These are phyloP conservation scores for Pythium oligandrum DNA, from an alignment of 352 stramenopile species.

Conservation along the genomic window DNA sequence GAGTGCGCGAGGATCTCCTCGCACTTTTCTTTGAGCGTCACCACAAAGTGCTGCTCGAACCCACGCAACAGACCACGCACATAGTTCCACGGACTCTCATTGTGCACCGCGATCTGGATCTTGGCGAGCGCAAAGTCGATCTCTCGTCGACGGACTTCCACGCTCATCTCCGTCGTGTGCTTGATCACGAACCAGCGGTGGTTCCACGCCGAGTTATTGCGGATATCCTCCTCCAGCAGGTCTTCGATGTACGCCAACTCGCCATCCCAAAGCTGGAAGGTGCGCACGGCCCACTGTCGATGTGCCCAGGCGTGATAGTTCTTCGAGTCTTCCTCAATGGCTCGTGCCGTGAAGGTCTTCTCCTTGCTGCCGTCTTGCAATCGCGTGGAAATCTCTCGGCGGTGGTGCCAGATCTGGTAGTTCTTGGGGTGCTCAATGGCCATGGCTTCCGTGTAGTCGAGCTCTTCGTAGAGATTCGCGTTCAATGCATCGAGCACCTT, in stretches of 20 bases:
- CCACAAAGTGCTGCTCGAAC: slow-evolving; percentile 39
- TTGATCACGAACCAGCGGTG: slow-evolving; percentile 84
- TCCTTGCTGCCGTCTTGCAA: slow-evolving; percentile 82
- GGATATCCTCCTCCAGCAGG: slow-evolving; percentile 89
- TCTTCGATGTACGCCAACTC: slow-evolving; percentile 91
- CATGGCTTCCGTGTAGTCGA: slow-evolving; percentile 79
- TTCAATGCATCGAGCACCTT: slow-evolving; percentile 82
- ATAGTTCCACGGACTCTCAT: slow-evolving; percentile 93
- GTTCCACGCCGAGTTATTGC: slow-evolving; percentile 96
- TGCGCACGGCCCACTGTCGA: slow-evolving; percentile 92
- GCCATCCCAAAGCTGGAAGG: slow-evolving; percentile 84
- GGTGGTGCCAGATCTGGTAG: slow-evolving; percentile 99
- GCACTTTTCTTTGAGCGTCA: slow-evolving; percentile 36
- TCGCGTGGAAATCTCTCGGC: slow-evolving; percentile 89
- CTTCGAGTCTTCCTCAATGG: slow-evolving; percentile 95
- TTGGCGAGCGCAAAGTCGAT: slow-evolving; percentile 68
- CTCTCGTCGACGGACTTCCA: slow-evolving; percentile 49
- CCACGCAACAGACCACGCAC: slow-evolving; percentile 63
- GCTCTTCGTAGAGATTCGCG: slow-evolving; percentile 55
- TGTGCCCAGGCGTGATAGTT: slow-evolving; percentile 99
- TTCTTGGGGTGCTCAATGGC: slow-evolving; percentile 97
- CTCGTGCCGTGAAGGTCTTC: slow-evolving; percentile 88
- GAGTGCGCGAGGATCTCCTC: slow-evolving; percentile 29
- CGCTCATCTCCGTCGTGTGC: slow-evolving; percentile 35
- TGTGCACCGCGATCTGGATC: slow-evolving; percentile 71